Conservation (phyloP, 441 rosid genomes). For the Adansonia grandidieri region DNA sequence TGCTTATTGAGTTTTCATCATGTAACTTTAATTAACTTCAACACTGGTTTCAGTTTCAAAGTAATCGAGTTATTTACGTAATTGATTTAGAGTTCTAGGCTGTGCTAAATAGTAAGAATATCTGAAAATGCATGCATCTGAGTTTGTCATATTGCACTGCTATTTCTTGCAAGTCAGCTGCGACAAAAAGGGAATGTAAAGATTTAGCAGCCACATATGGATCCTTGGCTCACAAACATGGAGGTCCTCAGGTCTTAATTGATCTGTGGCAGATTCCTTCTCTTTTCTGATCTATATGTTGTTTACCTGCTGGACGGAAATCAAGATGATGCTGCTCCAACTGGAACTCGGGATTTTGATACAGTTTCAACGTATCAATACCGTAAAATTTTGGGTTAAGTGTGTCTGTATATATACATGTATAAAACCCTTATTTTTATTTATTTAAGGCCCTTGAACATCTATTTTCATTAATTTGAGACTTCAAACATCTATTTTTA, state of each 20-base stretch:
- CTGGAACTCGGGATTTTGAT: no score
- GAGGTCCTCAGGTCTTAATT: background rate
- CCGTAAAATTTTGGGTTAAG: no score
- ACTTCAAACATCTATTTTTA: no score
- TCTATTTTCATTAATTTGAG: no score
- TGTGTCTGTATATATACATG: no score
- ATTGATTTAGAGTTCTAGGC: background rate
- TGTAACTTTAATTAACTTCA: slow-evolving; percentile 35
- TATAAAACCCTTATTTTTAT: no score
- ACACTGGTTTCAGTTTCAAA: slow-evolving; percentile 24
- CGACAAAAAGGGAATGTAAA: background rate
- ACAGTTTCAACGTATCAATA: no score
- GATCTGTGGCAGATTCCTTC: background rate
- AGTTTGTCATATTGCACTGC: background rate
- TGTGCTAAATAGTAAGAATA: background rate
- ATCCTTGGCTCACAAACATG: background rate
- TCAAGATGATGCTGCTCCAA: no score
- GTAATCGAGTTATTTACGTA: slow-evolving; percentile 16
- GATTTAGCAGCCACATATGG: no score
- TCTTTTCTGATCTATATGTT: no score
- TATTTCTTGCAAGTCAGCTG: slow-evolving; percentile 2
- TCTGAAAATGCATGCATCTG: background rate
- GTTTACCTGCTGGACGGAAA: no score
- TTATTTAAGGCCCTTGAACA: no score
- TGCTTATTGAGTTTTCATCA: slow-evolving; percentile 50